Base-by-base conservation (phyloP, 176 grass and related monocot genomes). In the Cocos nucifera region DNA sequence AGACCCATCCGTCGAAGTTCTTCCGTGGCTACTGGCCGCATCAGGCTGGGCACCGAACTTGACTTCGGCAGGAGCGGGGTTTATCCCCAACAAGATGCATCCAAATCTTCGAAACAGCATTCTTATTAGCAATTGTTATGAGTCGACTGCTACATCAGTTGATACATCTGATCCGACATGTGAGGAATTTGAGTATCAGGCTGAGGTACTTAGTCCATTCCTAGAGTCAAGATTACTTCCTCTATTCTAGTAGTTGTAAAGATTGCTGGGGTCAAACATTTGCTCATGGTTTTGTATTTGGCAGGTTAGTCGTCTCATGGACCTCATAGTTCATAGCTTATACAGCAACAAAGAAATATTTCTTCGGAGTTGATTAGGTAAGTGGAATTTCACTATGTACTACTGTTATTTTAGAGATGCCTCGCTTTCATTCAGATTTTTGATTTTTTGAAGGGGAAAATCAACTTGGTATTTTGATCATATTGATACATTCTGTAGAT, bases 281-380 rank as follows among this genome's bases (percentile, higher is more conserved):
- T 44, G 9, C 9, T 12, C 1, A 2, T 16, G 1, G 4, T 58
- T 20, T 57, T 56, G 18, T 64, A 51, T 66, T 54, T 72, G 64
- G 53, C 84, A 98, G 93, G 93, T 98, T 54, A 92, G 86, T 85
- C 86, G 93, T 51, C 82, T 98, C 15, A 92, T 98, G 93, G 93
- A 98, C 80, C 83, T 98, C 69, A 98, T 98, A 19, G 93, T 98
- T 30, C 84, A 98, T 74, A 98, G 93, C 78, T 71, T 98, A 67
- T 98, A 98, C 66, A 98, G 93, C 63, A 98, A 98, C 70, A 98
- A 98, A 73, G 93, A 98, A 73, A 81, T 98, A 64, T 98, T 98
- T 81, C 81, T 98, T 25, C 82, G 93, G 44, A 98, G 24, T 21
- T 98, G 49, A 73, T 98, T 62, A 98, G 93, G 93, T 98, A 53